Evolutionary conservation across 148 eudicot genomes (phyloP).

Genomic region (Nepenthes mirabilis): DNA sequence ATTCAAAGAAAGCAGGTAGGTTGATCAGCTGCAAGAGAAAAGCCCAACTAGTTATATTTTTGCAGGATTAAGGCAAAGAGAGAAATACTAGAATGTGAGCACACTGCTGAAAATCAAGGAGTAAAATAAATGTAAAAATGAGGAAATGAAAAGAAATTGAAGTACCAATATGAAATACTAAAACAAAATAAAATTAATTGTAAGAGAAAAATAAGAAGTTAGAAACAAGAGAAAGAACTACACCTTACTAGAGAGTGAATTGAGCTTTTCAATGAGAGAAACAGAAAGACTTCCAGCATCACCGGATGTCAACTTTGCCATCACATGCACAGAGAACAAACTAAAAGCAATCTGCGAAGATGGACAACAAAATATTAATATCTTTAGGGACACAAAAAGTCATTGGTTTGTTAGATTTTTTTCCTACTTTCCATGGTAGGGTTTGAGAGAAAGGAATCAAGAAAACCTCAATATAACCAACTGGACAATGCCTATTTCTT

Average conservation of each 20-base stretch:
- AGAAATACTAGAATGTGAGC: background rate
- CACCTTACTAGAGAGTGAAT: constrained; percentile 49
- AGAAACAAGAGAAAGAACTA: constrained; percentile 2
- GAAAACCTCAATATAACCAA: too few relatives aligned
- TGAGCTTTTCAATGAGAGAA: constrained; percentile 44
- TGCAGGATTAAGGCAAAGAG: background rate
- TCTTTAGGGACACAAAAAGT: background rate
- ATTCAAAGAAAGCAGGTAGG: constrained; percentile 67
- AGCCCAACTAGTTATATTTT: background rate
- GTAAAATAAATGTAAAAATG: too few relatives aligned
- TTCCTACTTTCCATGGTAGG: background rate
- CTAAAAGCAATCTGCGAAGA: constrained; percentile 60
- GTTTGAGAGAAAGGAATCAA: too few relatives aligned
- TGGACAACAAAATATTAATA: background rate
- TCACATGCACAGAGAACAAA: constrained; percentile 50
- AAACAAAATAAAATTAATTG: background rate
- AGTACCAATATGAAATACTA: too few relatives aligned
- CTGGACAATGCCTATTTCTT: too few relatives aligned
- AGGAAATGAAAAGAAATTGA: too few relatives aligned
- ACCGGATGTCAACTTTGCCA: constrained; percentile 48
- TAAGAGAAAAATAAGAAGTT: background rate
- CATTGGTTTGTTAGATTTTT: background rate
- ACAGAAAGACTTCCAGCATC: constrained; percentile 60
- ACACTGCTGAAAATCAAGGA: background rate
- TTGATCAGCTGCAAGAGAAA: constrained; percentile 45